A percentile compares a stretch with the other conserved stretches of the same genome.
phyloP scores from a whole-genome alignment of 257 asterid genomes.

The Fraxinus americana region DNA sequence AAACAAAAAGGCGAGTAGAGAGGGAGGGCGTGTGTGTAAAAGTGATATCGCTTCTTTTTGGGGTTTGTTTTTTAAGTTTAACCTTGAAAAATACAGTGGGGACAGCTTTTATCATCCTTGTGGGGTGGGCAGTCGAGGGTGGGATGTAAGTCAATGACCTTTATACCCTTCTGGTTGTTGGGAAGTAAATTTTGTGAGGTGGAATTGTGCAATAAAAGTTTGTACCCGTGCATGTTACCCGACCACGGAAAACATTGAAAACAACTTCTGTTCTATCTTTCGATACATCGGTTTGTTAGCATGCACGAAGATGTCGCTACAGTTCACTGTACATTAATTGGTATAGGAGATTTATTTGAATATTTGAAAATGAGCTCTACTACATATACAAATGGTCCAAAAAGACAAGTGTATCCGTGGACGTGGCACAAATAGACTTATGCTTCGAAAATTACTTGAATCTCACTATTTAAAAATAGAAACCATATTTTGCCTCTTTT shows the following conservation, averaged over 20 bases:
- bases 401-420: no score
- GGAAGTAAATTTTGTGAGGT: neutral
- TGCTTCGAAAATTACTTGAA: no score
- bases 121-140: neutral
- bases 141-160: neutral
- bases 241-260: neutral
- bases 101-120: neutral
- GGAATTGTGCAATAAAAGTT: neutral
- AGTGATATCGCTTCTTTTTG: neutral
- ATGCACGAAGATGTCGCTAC: neutral
- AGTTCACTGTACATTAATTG: no score
- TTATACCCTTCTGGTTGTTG: neutral
- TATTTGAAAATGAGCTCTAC: no score
- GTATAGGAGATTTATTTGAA: no score
- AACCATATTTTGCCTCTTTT: no score
- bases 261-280: neutral
- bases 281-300: neutral
- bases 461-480: no score
- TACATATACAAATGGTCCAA: no score
- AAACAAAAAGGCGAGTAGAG: slow-evolving; percentile 27
- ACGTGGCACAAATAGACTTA: no score
- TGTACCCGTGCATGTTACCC: neutral
- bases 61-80: neutral
- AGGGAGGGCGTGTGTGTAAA: slow-evolving; percentile 31
- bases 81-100: neutral